phyloP scores from a whole-genome alignment of 345 rosid species.

The Streptanthus diversifolius region DNA sequence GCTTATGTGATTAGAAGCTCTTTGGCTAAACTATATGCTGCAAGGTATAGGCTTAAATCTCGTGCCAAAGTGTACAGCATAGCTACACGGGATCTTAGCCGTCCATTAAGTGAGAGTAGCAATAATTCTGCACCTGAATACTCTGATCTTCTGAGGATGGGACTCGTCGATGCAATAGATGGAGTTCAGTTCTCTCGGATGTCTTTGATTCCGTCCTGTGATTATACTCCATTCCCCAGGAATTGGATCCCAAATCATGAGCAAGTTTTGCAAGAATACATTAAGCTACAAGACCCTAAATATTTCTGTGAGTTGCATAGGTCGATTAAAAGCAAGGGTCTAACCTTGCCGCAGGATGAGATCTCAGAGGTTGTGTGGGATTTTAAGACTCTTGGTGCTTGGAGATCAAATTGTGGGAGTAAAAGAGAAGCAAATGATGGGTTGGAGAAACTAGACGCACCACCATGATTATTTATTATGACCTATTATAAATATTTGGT shows the following conservation, averaged over 20 bases:
- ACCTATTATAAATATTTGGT: background rate
- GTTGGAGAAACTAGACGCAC: constrained; percentile 14
- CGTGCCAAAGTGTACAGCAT: constrained; percentile 91
- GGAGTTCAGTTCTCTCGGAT: constrained; percentile 90
- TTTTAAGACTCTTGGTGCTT: constrained; percentile 75
- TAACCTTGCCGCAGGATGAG: constrained; percentile 84
- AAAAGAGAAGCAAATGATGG: constrained; percentile 36
- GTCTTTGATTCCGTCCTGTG: constrained; percentile 90
- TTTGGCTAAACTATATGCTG: constrained; percentile 91
- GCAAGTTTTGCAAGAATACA: constrained; percentile 67
- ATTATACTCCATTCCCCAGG: constrained; percentile 85
- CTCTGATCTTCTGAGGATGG: constrained; percentile 94
- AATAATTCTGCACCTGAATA: constrained; percentile 89
- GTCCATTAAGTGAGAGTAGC: constrained; percentile 73
- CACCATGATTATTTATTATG: constrained; percentile 9
- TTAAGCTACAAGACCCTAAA: constrained; percentile 75
- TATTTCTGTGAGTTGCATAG: constrained; percentile 67
- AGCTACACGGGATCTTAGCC: constrained; percentile 83
- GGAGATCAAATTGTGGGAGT: constrained; percentile 42
- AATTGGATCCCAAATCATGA: constrained; percentile 92
- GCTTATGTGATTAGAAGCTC: constrained; percentile 94
- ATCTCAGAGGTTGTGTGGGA: constrained; percentile 81
- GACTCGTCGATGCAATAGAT: constrained; percentile 90
- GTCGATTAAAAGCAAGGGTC: constrained; percentile 57
- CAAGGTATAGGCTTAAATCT: constrained; percentile 89